Base-by-base conservation (phyloP, 305 asterid genomes). In the Fraxinus albicans region DNA sequence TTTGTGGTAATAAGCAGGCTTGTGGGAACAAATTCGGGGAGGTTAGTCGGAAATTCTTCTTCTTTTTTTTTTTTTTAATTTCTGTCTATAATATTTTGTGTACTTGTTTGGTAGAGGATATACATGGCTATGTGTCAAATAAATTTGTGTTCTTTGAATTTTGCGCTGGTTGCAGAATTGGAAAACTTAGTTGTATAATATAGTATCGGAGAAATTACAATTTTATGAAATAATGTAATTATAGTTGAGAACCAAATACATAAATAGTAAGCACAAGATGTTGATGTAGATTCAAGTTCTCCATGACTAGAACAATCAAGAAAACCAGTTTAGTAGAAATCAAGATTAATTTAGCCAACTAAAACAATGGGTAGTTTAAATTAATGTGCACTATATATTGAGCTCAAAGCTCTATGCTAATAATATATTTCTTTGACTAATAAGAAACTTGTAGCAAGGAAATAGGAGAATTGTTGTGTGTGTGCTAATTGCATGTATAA, bases 21-120 rank as follows among this genome's bases (percentile, higher is more conserved):
- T 96, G 98, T 86, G 94, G 98, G 78, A 87, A 91, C 33, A 90
- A 86, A 87, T 93, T 92, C 84, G 99, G 98, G 72, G 98, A 96
- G 94, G 99, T 96, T 63, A 80, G 91, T 85, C 81, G 33, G 47
- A 8, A 12, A 6, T n/a, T 72, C 50, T 8, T 36, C 40, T 4
- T 33, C 36, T 33, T 42, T 4, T 0, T 50, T 44, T 40, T 13
- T 50, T 8, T 50, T 15, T 50, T 47, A 33, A 2, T 73, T 17
- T 44, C 35, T 82, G 47, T 75, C 70, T 80, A 76, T 76, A 21
- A 34, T 42, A 69, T 75, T 23, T 65, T 9, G 21, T 74, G 47
- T 81, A 63, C 33, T 89, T 80, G 85, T 40, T 69, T 85, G 67
- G 25, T 85, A 29, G 85, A 73, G 15, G 78, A 36, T 80, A 44